Conservation (phyloP, 192 early-diverging fungal species). For the Podila horticola region DNA sequence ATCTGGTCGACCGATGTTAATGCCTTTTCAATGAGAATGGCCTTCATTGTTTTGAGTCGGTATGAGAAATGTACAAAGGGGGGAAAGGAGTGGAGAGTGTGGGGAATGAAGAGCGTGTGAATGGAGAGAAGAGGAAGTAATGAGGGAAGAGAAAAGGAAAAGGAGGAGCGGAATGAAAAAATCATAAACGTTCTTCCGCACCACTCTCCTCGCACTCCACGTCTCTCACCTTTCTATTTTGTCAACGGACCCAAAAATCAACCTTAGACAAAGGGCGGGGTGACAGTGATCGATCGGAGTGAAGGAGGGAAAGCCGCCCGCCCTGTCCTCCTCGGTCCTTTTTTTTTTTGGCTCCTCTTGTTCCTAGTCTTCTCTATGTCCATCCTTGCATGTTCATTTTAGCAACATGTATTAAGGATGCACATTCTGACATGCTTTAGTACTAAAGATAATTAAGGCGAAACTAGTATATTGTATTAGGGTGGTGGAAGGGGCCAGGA, state of each 20-base stretch:
- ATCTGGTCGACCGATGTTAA: slow-evolving; percentile 65
- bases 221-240: neutral
- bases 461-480: neutral
- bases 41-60: slow-evolving; percentile 22
- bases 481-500: slow-evolving; percentile 16
- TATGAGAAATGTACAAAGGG: neutral
- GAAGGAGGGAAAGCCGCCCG: too few species aligned
- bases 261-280: too few species aligned
- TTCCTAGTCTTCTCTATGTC: neutral
- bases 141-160: neutral
- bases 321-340: neutral
- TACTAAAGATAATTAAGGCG: neutral
- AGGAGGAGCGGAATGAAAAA: neutral
- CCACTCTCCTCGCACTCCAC: neutral
- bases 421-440: too few species aligned
- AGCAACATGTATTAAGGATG: too few species aligned
- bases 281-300: too few species aligned
- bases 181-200: neutral
- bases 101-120: neutral
- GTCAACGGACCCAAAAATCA: neutral
- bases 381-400: too few species aligned
- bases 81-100: neutral
- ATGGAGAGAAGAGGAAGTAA: neutral
- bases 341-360: slow-evolving; percentile 29
- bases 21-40: slow-evolving; percentile 65